Conservation (phyloP, 352 stramenopile genomes). For the Phytophthora meadii region DNA sequence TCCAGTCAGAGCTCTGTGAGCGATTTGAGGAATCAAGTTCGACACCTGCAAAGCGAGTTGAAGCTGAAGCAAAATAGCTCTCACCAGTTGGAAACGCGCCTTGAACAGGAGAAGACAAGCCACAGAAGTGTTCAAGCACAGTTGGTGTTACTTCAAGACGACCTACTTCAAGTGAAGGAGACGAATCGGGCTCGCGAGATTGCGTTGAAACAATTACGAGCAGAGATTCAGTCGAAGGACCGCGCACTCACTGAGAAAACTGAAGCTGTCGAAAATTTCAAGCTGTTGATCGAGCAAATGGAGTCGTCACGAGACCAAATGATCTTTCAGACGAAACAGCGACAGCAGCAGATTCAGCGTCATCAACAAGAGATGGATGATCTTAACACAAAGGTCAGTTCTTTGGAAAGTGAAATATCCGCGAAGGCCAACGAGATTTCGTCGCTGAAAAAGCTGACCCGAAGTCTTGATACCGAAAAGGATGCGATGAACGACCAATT, state of each 20-base stretch:
- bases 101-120: slow-evolving; percentile 72
- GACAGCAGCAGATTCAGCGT: slow-evolving; percentile 69
- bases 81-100: slow-evolving; percentile 63
- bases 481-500: slow-evolving; percentile 74
- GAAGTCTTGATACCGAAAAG: slow-evolving; percentile 76
- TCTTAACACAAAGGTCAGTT: slow-evolving; percentile 53
- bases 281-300: slow-evolving; percentile 84
- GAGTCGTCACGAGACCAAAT: slow-evolving; percentile 83
- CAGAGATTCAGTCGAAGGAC: slow-evolving; percentile 65
- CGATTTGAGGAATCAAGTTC: slow-evolving; percentile 67
- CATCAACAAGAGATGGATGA: slow-evolving; percentile 63
- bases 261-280: slow-evolving; percentile 70
- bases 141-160: slow-evolving; percentile 61
- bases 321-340: slow-evolving; percentile 79
- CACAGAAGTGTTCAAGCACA: slow-evolving; percentile 70
- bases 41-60: slow-evolving; percentile 70
- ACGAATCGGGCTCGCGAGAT: slow-evolving; percentile 59
- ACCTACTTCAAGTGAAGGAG: slow-evolving; percentile 64
- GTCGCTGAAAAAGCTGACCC: slow-evolving; percentile 73
- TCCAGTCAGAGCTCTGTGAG: slow-evolving; percentile 61
- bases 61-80: slow-evolving; percentile 55
- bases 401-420: slow-evolving; percentile 52
- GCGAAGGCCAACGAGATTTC: slow-evolving; percentile 56
- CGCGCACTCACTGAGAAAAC: slow-evolving; percentile 68
- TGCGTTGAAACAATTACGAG: slow-evolving; percentile 61